Percentiles rank a stretch among this genome's conserved stretches.
These are phyloP conservation scores for Aspergillus ochraceus DNA, from an alignment of 2,329 filamentous ascomycete genomes.

Conservation along the genomic window DNA sequence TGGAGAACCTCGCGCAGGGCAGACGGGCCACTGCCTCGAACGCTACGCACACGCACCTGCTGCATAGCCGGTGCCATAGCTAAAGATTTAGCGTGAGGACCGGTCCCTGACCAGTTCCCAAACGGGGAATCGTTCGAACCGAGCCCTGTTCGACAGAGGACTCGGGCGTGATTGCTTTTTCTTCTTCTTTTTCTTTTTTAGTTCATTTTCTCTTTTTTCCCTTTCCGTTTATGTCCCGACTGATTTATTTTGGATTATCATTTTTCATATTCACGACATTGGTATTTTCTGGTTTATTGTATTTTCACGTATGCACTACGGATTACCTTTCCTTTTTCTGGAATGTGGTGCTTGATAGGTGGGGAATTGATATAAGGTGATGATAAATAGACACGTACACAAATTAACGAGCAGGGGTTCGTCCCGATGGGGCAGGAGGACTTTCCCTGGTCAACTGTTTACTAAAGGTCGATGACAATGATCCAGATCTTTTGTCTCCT, in stretches of 20 bases:
- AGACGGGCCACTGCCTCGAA: constrained; percentile 6
- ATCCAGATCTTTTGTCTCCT: too few relatives aligned
- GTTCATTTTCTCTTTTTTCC: not conserved
- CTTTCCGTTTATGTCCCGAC: not conserved
- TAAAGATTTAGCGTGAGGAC: constrained; percentile 16
- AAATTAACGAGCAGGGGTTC: not conserved
- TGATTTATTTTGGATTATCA: not conserved
- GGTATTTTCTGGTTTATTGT: not conserved
- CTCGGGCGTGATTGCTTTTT: not conserved
- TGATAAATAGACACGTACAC: not conserved
- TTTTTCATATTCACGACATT: constrained; percentile 1
- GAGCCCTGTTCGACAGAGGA: not conserved
- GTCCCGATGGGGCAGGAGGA: not conserved
- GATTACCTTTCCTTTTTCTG: not conserved
- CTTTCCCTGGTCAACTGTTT: not conserved
- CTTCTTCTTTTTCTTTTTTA: not conserved
- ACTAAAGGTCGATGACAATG: too few relatives aligned
- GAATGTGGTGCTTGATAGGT: not conserved
- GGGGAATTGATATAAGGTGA: not conserved
- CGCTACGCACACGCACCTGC: constrained; percentile 18
- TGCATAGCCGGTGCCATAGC: constrained; percentile 9
- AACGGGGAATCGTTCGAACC: constrained; percentile 1
- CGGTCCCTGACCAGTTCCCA: constrained; percentile 11
- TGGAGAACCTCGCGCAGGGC: constrained; percentile 2
- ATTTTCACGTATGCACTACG: not conserved